These are phyloP conservation scores for barrel medic (Medicago truncatula) DNA, from an alignment of 306 rosid genomes.

Conservation along the genomic window MtrunA17r5.0-ANR NC_053044.1:22658501-22659000, in stretches of 20 bases:
- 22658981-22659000: neutral
- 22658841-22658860: neutral
- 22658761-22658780: neutral
- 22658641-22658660: neutral
- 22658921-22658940: neutral
- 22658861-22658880: neutral
- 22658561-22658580: too few species aligned
- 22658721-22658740: neutral
- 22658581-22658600: too few species aligned
- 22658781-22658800: neutral
- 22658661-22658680: neutral
- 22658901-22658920: conserved; percentile 19
- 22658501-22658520: too few species aligned
- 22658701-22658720: neutral
- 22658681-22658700: conserved; percentile 1
- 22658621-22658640: neutral
- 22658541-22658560: too few species aligned
- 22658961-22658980: neutral
- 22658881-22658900: neutral
- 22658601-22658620: too few species aligned
- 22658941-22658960: neutral
- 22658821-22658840: neutral
- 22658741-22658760: neutral
- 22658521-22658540: too few species aligned
- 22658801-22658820: neutral